These are phyloP conservation scores for Talaromyces albobiverticillius DNA, from an alignment of 2,329 filamentous ascomycete genomes.

Conservation along the genomic window DNA sequence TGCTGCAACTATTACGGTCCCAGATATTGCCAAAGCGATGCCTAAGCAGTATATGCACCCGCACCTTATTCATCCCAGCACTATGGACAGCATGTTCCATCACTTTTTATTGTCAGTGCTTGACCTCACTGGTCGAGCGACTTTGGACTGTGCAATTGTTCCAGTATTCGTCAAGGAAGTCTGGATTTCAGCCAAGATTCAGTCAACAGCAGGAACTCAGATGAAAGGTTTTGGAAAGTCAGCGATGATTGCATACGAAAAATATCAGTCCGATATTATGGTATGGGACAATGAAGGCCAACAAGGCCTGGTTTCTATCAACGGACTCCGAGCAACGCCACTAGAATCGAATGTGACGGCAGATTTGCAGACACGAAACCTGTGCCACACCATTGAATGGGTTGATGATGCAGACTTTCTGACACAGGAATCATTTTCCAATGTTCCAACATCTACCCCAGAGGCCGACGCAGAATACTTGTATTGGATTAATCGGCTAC, in stretches of 20 bases:
- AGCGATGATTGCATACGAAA: slow-evolving; percentile 18
- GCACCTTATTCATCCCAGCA: slow-evolving; percentile 36
- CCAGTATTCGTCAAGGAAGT: slow-evolving; percentile 32
- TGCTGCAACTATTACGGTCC: slow-evolving; percentile 25
- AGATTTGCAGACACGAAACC: slow-evolving; percentile 15
- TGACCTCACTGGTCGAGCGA: slow-evolving; percentile 21
- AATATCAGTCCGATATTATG: slow-evolving; percentile 21
- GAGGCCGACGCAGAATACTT: slow-evolving; percentile 14
- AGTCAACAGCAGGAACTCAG: slow-evolving; percentile 16
- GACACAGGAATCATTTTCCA: background rate
- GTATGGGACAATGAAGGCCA: slow-evolving; percentile 20
- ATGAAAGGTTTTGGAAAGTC: slow-evolving; percentile 27
- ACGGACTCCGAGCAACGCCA: slow-evolving; percentile 27
- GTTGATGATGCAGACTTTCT: slow-evolving; percentile 4
- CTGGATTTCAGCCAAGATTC: slow-evolving; percentile 29
- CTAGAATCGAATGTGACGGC: slow-evolving; percentile 21
- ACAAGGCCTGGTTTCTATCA: slow-evolving; percentile 19
- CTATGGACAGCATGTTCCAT: slow-evolving; percentile 35
- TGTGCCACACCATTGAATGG: slow-evolving; percentile 28
- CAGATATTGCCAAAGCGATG: slow-evolving; percentile 30
- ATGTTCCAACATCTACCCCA: background rate
- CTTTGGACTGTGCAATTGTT: slow-evolving; percentile 23
- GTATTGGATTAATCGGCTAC: slow-evolving; percentile 24
- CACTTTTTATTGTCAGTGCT: slow-evolving; percentile 25
- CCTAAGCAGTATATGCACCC: slow-evolving; percentile 30